phyloP scores from a whole-genome alignment of 2,329 filamentous ascomycete genomes.

The Verticillium dahliae region DNA sequence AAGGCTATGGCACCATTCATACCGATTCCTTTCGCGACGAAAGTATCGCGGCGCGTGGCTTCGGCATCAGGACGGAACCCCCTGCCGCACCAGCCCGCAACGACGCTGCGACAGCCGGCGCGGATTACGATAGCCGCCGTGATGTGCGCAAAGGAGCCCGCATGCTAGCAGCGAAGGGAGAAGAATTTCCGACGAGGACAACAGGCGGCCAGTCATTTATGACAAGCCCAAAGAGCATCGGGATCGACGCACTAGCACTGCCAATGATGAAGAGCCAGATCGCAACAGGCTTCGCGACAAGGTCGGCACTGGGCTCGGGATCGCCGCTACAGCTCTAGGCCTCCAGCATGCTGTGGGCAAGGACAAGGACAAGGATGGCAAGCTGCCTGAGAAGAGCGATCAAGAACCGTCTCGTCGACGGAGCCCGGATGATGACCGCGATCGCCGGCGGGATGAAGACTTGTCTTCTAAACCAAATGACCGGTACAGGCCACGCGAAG shows the following conservation, averaged over 20 bases:
- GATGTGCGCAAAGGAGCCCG: constrained; percentile 25
- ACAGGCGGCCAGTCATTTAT: not conserved
- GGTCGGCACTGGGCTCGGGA: constrained; percentile 38
- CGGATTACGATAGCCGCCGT: constrained; percentile 34
- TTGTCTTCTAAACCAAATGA: constrained; percentile 20
- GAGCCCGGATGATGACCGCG: constrained; percentile 7
- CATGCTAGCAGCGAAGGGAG: constrained; percentile 15
- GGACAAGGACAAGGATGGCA: constrained; percentile 31
- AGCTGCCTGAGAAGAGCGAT: constrained; percentile 19
- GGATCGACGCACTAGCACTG: constrained; percentile 17
- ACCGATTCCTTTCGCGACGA: constrained; percentile 38
- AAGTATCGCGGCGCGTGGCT: constrained; percentile 38
- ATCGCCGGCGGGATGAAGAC: constrained; percentile 16
- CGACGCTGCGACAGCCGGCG: constrained; percentile 22
- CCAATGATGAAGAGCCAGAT: constrained; percentile 30
- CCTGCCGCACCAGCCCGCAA: not conserved
- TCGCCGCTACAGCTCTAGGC: constrained; percentile 42
- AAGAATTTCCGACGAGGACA: constrained; percentile 11
- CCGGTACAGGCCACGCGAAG: constrained; percentile 20
- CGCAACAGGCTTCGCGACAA: constrained; percentile 40
- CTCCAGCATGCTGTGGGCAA: constrained; percentile 26
- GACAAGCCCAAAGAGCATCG: constrained; percentile 6
- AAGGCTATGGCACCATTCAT: constrained; percentile 19
- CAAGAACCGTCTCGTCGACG: constrained; percentile 9
- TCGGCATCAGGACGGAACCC: constrained; percentile 38